Evolutionary conservation across 768 basidiomycete species (phyloP).

Genomic region (Chlorophyllum brunneum): DNA sequence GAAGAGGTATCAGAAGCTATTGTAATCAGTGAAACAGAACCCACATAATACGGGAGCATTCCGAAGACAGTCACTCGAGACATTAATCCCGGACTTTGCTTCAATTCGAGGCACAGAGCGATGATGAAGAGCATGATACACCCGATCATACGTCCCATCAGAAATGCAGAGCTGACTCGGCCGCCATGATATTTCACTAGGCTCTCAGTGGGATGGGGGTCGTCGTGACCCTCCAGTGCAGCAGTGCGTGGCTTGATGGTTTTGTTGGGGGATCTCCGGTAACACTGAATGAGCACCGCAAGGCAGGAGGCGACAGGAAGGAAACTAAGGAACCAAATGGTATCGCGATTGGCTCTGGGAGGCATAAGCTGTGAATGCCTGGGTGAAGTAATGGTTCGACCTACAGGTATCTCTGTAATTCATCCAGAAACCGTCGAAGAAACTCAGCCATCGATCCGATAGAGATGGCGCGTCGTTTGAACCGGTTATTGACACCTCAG

Average conservation of each 20-base stretch:
- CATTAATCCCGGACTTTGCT: not conserved
- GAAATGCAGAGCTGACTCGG: slow-evolving; percentile 40
- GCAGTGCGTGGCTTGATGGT: not conserved
- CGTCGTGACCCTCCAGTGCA: too few species aligned
- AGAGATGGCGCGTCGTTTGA: not conserved
- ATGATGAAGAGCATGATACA: slow-evolving; percentile 37
- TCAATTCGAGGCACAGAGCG: not conserved
- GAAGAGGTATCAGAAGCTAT: not conserved
- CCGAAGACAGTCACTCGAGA: not conserved
- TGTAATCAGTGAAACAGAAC: not conserved
- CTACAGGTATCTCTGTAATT: not conserved
- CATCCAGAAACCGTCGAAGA: not conserved
- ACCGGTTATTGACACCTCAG: too few species aligned
- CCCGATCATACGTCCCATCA: slow-evolving; percentile 41
- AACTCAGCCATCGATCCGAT: slow-evolving; percentile 7
- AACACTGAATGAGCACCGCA: slow-evolving; percentile 1
- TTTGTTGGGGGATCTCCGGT: not conserved
- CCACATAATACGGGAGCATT: slow-evolving; percentile 1
- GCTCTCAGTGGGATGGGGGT: too few species aligned
- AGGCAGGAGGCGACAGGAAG: not conserved
- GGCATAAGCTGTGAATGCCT: not conserved
- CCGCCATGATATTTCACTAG: slow-evolving; percentile 47
- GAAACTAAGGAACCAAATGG: not conserved
- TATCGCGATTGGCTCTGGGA: not conserved
- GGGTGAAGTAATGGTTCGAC: not conserved